Evolutionary conservation across 2,329 filamentous ascomycete species (phyloP), one percentile per base, ranked within the genome.

Genomic region (Daldinia eschscholtzii): DNA sequence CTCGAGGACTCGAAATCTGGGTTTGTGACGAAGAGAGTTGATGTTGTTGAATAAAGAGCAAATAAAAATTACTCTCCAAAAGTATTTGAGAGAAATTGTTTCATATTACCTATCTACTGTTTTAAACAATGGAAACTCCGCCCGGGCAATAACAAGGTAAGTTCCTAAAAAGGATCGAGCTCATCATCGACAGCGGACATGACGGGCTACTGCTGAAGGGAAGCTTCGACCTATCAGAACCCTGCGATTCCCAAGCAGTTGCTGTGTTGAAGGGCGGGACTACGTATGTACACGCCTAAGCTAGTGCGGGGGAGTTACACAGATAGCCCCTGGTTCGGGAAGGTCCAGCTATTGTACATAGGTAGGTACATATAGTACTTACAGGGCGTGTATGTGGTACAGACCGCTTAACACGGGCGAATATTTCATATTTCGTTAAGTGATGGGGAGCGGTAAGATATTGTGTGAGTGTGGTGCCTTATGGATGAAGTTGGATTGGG

Each of bases 131-230:
- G 28, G 23, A 42, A 68, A 53, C 23, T 67, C 30, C 28, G 41
- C 15, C 26, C 3, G 55, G 33, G 10, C 20, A 35, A 30, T 39
- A 63, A 39, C 20, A 44, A 48, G 42, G 20, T 64, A 50, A 64
- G 44, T 62, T 58, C 65, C 56, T 50, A 61, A 64, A 65, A 23
- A 65, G 58, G 64, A 65, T 67, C 59, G 61, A 71, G 66, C 69
- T 64, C 66, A 67, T 68, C 75, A 73, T 77, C 74, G 68, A 76
- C 77, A 71, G 72, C 72, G 74, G 71, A 74, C 70, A 69, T 74
- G 73, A 74, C 68, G 65, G 64, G 68, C 53, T 30, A 55, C 60
- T 61, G 58, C 33, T 59, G 28, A 35, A 62, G 41, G 53, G 1
- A 57, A 73, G 70, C 70, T 74, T 63, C 30, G 46, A 58, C 74